A percentile compares a stretch with the other conserved stretches of the same genome.
Conservation (phyloP, 441 rosid genomes). For the Erodium trifolium region DNA sequence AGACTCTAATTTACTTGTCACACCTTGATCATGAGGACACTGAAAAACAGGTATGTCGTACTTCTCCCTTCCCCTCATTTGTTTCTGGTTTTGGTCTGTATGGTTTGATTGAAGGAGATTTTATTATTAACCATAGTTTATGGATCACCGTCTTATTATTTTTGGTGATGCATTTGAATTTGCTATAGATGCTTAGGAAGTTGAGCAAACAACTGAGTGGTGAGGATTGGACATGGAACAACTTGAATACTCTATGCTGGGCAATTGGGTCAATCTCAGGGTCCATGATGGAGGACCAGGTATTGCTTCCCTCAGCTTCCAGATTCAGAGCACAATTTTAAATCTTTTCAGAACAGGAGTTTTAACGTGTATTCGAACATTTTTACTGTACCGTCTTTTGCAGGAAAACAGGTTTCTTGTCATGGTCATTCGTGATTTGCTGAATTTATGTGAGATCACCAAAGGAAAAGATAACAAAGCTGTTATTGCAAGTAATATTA, state of each 20-base stretch:
- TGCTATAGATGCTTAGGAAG: constrained; percentile 78
- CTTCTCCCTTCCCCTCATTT: background rate
- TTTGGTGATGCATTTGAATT: constrained; percentile 15
- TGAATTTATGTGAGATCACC: constrained; percentile 96
- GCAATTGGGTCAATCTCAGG: constrained; percentile 99
- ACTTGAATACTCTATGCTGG: constrained; percentile 95
- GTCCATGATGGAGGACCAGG: constrained; percentile 99
- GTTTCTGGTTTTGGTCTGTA: background rate
- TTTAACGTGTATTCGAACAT: background rate
- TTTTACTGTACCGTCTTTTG: constrained; percentile 10
- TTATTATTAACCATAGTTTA: background rate
- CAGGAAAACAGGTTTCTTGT: constrained; percentile 99
- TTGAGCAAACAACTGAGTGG: constrained; percentile 91
- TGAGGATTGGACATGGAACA: constrained; percentile 99
- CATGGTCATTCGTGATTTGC: constrained; percentile 95
- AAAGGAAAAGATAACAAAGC: constrained; percentile 99
- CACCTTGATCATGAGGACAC: constrained; percentile 99
- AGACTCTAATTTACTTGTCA: constrained; percentile 86
- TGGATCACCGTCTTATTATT: background rate
- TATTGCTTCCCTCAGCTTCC: constrained; percentile 20
- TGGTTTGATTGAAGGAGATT: background rate
- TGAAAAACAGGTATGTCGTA: constrained; percentile 74
- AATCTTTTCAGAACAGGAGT: background rate
- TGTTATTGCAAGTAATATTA: constrained; percentile 97
- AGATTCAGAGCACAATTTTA: background rate